Conservation (phyloP, 2,329 filamentous ascomycete species). For the Alternaria novae-zelandiae region DNA sequence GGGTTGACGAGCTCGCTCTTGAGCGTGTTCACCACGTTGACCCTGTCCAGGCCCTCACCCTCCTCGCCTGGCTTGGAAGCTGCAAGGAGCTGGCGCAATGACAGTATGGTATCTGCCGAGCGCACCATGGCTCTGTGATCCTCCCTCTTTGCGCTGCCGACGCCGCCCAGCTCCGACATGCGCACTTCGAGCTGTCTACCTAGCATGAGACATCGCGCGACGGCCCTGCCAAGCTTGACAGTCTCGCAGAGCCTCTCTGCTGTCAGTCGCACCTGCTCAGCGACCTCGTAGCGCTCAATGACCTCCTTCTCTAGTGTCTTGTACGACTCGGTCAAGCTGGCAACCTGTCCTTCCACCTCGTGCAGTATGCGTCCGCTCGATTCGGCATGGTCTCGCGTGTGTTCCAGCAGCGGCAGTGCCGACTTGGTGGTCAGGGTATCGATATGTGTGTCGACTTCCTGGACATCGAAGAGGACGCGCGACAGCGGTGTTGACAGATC, state of each 20-base stretch:
- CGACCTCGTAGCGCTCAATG: constrained; percentile 80
- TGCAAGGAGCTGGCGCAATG: constrained; percentile 74
- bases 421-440: constrained; percentile 85
- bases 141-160: constrained; percentile 61
- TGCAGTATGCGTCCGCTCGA: constrained; percentile 75
- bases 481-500: constrained; percentile 95
- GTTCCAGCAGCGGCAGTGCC: constrained; percentile 77
- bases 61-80: constrained; percentile 74
- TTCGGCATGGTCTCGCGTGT: constrained; percentile 76
- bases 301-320: constrained; percentile 86
- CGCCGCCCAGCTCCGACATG: constrained; percentile 70
- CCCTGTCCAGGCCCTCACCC: constrained; percentile 74
- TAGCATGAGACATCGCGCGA: constrained; percentile 79
- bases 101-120: constrained; percentile 79
- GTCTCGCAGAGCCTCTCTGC: constrained; percentile 82
- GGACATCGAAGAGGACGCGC: constrained; percentile 91
- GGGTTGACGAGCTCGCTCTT: constrained; percentile 73
- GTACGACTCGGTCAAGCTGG: constrained; percentile 83
- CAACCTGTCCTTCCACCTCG: constrained; percentile 80
- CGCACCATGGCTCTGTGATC: constrained; percentile 82
- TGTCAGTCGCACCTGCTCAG: constrained; percentile 79
- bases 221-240: constrained; percentile 75
- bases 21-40: constrained; percentile 75
- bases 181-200: constrained; percentile 89
- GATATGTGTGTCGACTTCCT: constrained; percentile 96